Percentiles rank a stretch among this genome's conserved stretches.
phyloP scores from a whole-genome alignment of 768 basidiomycete species.

The Panaeolus cyanescens region DNA sequence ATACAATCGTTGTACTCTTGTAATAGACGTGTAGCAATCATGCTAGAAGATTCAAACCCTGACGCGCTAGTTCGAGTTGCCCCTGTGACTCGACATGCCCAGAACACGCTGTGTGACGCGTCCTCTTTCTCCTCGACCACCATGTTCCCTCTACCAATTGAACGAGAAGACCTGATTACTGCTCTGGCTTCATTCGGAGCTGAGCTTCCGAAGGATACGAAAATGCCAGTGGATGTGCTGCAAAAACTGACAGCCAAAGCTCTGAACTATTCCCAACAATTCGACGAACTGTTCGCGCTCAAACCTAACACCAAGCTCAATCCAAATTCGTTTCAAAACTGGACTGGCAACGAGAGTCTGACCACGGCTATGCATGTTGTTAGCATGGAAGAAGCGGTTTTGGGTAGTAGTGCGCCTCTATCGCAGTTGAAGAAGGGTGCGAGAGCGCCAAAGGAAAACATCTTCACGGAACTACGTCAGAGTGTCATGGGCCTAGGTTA shows the following conservation, averaged over 20 bases:
- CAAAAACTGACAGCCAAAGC: slow-evolving; percentile 20
- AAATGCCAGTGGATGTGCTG: slow-evolving; percentile 26
- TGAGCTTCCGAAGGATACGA: slow-evolving; percentile 25
- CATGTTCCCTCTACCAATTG: slow-evolving; percentile 13
- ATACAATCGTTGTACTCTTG: too few species aligned
- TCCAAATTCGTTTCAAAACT: slow-evolving; percentile 11
- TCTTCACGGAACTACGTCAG: slow-evolving; percentile 29
- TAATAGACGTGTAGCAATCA: too few species aligned
- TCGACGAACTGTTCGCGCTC: slow-evolving; percentile 15
- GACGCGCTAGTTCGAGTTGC: too few species aligned
- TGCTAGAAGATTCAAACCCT: too few species aligned
- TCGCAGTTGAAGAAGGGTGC: slow-evolving; percentile 6
- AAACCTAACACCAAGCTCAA: slow-evolving; percentile 8
- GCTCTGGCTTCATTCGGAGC: slow-evolving; percentile 28
- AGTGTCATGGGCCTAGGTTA: slow-evolving; percentile 21
- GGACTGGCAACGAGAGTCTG: slow-evolving; percentile 13
- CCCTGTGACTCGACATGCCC: too few species aligned
- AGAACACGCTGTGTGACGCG: too few species aligned
- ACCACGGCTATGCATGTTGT: slow-evolving; percentile 18
- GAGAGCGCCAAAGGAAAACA: slow-evolving; percentile 24
- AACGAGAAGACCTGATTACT: slow-evolving; percentile 25
- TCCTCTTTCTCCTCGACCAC: slow-evolving; percentile 35
- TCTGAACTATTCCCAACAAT: slow-evolving; percentile 27
- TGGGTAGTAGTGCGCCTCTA: slow-evolving; percentile 1
- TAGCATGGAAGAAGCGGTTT: slow-evolving; percentile 19